Base-by-base conservation (phyloP, 441 rosid genomes). In the Isatis lusitanica region DNA sequence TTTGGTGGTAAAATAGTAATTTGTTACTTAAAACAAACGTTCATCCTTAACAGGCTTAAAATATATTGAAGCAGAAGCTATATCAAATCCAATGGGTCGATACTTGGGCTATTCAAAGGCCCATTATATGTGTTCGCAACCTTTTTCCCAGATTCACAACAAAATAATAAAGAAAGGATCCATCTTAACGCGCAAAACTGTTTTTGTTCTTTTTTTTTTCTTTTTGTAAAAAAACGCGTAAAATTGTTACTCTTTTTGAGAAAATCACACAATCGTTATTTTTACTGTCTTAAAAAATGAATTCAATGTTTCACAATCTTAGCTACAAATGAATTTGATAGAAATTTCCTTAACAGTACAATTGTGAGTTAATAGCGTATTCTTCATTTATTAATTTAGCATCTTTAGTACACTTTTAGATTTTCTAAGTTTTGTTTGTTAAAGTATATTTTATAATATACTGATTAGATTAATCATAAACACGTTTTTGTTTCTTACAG, bases 1-100 rank as follows among this genome's bases (percentile, higher is more conserved):
- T 70, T 52, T 42, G 64, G 77, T 61, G 80, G 69, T 59, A 66
- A 59, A 65, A n/a, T 10, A 8, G 75, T 76, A 39, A 76, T 64
- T 55, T 47, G 39, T 18, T 42, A 48, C 30, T 44, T 26, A 26
- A 3, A 26, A 26, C 28, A 50, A 13, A 64, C 42, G n/a, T 63
- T 13, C 48, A 4, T 38, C 35, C 9, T 55, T 18, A 74, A 60
- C 73, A 67, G 68, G 63, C 73, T 74, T 74, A 1, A 17, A 40
- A 8, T 26, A 24, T 12, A 62, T 46, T 38, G 31, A 16, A 36
- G 24, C 12, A 26, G 30, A 55, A 46, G 2, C 40, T 15, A 8
- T 39, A 35, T 9, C 13, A 62, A n/a, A 3, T 12, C 13, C 6
- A 62, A 62, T 42, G 50, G 50, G 50, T 35, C 7, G 2, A 26